Base-by-base conservation (phyloP, 208 protist species). In the Crithidia acanthocephali region DNA sequence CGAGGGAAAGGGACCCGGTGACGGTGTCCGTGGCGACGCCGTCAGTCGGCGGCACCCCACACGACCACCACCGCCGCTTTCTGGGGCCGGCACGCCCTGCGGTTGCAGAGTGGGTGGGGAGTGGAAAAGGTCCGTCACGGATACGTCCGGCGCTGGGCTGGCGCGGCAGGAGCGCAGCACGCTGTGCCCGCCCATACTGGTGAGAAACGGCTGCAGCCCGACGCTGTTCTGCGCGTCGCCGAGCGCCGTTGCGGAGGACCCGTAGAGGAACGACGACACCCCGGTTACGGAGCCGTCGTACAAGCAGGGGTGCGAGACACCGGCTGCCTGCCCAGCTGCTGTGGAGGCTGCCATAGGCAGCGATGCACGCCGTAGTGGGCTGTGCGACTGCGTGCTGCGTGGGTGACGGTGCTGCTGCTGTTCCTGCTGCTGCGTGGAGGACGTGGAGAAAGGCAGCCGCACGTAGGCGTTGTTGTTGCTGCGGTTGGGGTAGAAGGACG, bases 391-490 rank as follows among this genome's bases (percentile, higher is more conserved):
- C n/a, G n/a, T n/a, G n/a, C n/a, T n/a, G 55, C 18, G 48, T 2
- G 23, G 48, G 44, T 15, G 6, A n/a, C 18, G 44, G 44, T 59
- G 28, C 9, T 15, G 22, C 7, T 32, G 1, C 7, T 23, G 37
- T 2, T 44, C 22, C 11, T 32, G 37, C 20, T 15, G 27, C 27
- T 20, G 57, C 2, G 48, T 53, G 48, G 48, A n/a, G 48, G 48
- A 13, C n/a, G 48, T 15, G 48, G 18, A n/a, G 15, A 25, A 40
- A 2, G 62, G 48, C 8, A 35, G 35, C 1, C 50, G 48, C 2
- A 58, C 62, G 33, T 48, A 28, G 32, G 23, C 62, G 32, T 47
- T 56, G 62, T 58, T 68, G 62, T 27, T 44, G 61, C 50, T 68
- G 5, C 23, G 28, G 27, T 13, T 47, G 27, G 15, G 33, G 23